These are phyloP conservation scores for Ceratocystis eucalypticola DNA, from an alignment of 2,329 filamentous ascomycete species.

Conservation along the genomic window DNA sequence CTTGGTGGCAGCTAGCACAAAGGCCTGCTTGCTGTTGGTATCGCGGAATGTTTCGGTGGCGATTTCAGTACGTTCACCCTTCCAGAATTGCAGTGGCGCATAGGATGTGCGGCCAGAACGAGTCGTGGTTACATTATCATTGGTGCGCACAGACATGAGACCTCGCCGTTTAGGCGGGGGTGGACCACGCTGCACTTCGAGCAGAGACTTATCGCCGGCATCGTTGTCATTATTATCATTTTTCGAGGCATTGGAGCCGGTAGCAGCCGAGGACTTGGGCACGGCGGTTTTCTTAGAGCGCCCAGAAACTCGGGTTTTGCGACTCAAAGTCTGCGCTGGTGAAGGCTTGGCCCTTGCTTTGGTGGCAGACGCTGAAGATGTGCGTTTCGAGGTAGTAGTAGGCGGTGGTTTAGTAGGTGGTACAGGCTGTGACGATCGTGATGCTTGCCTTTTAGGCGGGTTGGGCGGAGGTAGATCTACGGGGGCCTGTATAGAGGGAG, in stretches of 20 bases:
- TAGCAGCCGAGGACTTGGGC: not conserved
- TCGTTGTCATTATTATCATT: slow-evolving; percentile 24
- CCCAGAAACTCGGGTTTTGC: slow-evolving; percentile 6
- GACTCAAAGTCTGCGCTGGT: slow-evolving; percentile 6
- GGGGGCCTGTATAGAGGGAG: not conserved
- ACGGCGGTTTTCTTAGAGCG: not conserved
- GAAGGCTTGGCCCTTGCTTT: slow-evolving; percentile 14
- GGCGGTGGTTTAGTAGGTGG: not conserved
- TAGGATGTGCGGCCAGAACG: slow-evolving; percentile 69
- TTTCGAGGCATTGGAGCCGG: slow-evolving; percentile 21
- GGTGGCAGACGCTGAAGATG: not conserved
- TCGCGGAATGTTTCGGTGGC: slow-evolving; percentile 42
- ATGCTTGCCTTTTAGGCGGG: not conserved
- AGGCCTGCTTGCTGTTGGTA: slow-evolving; percentile 11
- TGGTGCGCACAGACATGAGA: slow-evolving; percentile 38
- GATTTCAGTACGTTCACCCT: slow-evolving; percentile 64
- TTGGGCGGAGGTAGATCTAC: not conserved
- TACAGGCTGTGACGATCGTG: not conserved
- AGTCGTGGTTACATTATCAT: slow-evolving; percentile 42
- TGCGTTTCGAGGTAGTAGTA: not conserved
- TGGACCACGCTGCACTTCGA: slow-evolving; percentile 40
- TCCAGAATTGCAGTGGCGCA: slow-evolving; percentile 72
- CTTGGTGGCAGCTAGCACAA: slow-evolving; percentile 57
- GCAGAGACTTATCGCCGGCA: slow-evolving; percentile 34
- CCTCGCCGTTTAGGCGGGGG: slow-evolving; percentile 43